Evolutionary conservation across 177 flowering plant species (phyloP).

Genomic region (Telopea speciosissima): DNA sequence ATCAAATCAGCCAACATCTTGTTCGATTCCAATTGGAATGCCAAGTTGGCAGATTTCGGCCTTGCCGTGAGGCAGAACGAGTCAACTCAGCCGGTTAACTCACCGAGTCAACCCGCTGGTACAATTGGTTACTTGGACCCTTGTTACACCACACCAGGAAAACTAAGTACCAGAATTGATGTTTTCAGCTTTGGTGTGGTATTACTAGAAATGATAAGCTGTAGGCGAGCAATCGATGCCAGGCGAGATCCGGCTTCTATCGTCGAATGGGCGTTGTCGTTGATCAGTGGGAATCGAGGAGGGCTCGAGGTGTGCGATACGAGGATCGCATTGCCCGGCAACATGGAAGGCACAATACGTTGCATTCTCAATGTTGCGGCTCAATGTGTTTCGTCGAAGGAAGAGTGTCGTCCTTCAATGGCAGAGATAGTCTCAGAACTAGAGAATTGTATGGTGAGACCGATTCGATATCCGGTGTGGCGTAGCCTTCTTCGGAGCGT

Average conservation of each 20-base stretch:
- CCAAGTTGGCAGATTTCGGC: conserved; percentile 62
- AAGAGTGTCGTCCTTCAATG: conserved; percentile 20
- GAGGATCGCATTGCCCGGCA: conserved; percentile 6
- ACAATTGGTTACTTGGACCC: conserved; percentile 80
- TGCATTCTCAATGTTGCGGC: conserved; percentile 16
- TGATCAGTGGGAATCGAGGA: conserved; percentile 12
- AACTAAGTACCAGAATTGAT: conserved; percentile 55
- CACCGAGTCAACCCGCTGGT: conserved; percentile 50
- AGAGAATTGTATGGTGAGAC: conserved; percentile 4
- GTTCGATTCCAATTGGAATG: conserved; percentile 48
- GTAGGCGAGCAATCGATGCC: conserved; percentile 47
- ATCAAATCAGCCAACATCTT: conserved; percentile 59
- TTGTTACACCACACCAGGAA: conserved; percentile 40
- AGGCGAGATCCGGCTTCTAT: conserved; percentile 19
- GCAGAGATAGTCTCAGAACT: conserved; percentile 16
- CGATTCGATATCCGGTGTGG: conserved; percentile 5
- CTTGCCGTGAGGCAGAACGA: conserved; percentile 30
- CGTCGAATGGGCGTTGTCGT: conserved; percentile 26
- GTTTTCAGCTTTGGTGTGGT: conserved; percentile 68
- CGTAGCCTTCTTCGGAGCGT: not conserved
- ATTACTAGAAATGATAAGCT: conserved; percentile 52
- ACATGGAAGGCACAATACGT: conserved; percentile 10
- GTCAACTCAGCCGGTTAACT: conserved; percentile 1
- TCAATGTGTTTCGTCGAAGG: conserved; percentile 20
- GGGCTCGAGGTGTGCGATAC: conserved; percentile 16